phyloP scores from a whole-genome alignment of 768 basidiomycete species.

The Pleurotus tuber-regium region DNA sequence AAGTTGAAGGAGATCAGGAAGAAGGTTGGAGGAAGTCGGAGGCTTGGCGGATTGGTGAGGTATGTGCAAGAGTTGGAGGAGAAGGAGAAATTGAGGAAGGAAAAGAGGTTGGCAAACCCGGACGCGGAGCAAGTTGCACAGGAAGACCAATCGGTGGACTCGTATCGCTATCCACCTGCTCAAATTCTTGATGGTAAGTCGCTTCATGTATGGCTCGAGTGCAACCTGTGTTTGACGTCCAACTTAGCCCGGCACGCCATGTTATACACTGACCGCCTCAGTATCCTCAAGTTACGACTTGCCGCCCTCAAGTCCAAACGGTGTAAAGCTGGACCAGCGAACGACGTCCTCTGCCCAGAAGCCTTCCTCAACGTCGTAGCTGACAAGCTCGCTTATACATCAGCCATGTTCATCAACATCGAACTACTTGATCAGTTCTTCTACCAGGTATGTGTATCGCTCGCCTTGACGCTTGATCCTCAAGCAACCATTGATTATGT shows the following conservation, averaged over 20 bases:
- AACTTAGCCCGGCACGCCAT: constrained; percentile 84
- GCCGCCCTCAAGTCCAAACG: constrained; percentile 85
- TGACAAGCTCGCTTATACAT: constrained; percentile 93
- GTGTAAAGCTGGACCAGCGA: constrained; percentile 85
- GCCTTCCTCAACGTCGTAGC: constrained; percentile 96
- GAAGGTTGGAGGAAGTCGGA: constrained; percentile 84
- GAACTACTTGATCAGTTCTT: constrained; percentile 98
- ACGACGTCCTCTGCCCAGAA: constrained; percentile 90
- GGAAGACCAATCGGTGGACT: constrained; percentile 49
- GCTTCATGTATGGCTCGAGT: background rate
- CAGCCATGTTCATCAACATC: constrained; percentile 98
- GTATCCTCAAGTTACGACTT: constrained; percentile 82
- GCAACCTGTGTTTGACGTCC: constrained; percentile 12
- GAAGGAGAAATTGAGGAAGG: constrained; percentile 62
- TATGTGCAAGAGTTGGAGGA: constrained; percentile 86
- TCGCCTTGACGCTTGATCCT: background rate
- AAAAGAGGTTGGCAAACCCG: constrained; percentile 38
- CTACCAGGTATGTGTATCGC: constrained; percentile 70
- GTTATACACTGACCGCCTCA: constrained; percentile 78
- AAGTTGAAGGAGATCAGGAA: constrained; percentile 85
- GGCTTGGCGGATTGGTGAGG: constrained; percentile 69
- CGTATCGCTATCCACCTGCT: constrained; percentile 88
- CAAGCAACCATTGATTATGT: constrained; percentile 8
- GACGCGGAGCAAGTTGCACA: constrained; percentile 36
- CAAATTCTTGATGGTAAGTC: constrained; percentile 87